These are phyloP conservation scores for Allantophomopsis cytisporea DNA, from an alignment of 2,329 filamentous ascomycete species.

Conservation along the genomic window DNA sequence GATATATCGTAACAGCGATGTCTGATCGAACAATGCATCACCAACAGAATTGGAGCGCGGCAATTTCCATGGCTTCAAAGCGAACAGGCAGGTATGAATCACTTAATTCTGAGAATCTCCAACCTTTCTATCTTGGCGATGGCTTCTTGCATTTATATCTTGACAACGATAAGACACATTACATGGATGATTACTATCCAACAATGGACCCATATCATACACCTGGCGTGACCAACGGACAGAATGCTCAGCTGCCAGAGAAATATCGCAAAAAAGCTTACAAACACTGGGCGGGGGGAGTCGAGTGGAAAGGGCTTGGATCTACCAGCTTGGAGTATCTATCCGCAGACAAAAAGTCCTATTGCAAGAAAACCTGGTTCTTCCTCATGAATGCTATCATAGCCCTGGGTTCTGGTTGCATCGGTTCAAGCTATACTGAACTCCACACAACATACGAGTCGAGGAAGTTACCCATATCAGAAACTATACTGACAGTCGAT, in stretches of 20 bases:
- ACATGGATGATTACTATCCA: slow-evolving; percentile 7
- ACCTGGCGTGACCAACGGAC: slow-evolving; percentile 7
- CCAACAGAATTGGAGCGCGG: slow-evolving; percentile 4
- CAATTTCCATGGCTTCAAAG: slow-evolving; percentile 7
- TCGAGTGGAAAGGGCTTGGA: slow-evolving; percentile 6
- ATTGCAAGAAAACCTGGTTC: slow-evolving; percentile 8
- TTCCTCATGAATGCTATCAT: slow-evolving; percentile 8
- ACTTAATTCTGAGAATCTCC: slow-evolving; percentile 4
- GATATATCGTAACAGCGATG: neutral
- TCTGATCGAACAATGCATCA: slow-evolving; percentile 8
- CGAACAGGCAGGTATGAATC: slow-evolving; percentile 7
- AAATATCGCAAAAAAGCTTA: slow-evolving; percentile 6
- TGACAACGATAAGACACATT: slow-evolving; percentile 6
- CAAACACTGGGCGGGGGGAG: slow-evolving; percentile 7
- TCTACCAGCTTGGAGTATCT: slow-evolving; percentile 6
- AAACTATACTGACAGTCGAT: too few relatives aligned
- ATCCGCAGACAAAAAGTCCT: slow-evolving; percentile 6
- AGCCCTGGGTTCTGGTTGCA: too few relatives aligned
- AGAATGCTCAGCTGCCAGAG: slow-evolving; percentile 4
- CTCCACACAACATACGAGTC: too few relatives aligned
- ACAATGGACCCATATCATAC: slow-evolving; percentile 9
- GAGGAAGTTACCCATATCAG: too few relatives aligned
- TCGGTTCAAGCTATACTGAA: too few relatives aligned
- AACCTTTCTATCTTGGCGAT: slow-evolving; percentile 6
- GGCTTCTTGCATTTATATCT: slow-evolving; percentile 8